Conservation (phyloP, 257 asterid genomes). For the Nicotiana tomentosiformis region DNA sequence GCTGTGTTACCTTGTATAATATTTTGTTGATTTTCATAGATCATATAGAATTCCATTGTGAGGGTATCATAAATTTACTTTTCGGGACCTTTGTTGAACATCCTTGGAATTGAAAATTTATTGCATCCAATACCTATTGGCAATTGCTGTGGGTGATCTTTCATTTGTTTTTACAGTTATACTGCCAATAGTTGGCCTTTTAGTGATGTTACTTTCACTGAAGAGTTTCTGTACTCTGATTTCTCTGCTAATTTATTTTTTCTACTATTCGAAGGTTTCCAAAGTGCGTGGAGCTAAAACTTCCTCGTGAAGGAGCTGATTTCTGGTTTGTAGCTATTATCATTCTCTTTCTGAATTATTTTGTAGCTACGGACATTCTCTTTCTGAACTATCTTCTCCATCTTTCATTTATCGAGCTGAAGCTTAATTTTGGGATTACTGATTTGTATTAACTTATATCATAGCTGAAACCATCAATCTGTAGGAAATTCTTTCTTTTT, state of each 20-base stretch:
- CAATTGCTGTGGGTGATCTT: background rate
- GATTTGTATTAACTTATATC: background rate
- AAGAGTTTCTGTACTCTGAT: background rate
- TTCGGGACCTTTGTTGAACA: background rate
- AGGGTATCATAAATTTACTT: background rate
- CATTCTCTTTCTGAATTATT: too few species aligned
- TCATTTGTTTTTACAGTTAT: background rate
- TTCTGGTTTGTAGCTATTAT: conserved; percentile 61
- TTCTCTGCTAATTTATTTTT: background rate
- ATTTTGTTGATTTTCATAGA: background rate
- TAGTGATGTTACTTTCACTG: conserved; percentile 2
- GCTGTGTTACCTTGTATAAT: background rate
- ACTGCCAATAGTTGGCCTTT: background rate
- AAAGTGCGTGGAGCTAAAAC: conserved; percentile 84
- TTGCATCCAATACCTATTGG: background rate
- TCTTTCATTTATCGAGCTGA: background rate
- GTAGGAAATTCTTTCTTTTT: background rate
- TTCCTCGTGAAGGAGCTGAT: conserved; percentile 90
- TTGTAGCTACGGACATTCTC: conserved; percentile 18
- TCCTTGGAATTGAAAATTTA: background rate
- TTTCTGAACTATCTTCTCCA: background rate
- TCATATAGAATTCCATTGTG: background rate
- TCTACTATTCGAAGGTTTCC: conserved; percentile 59
- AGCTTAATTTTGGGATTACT: background rate
- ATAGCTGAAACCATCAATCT: background rate